A percentile compares a stretch with the other conserved stretches of the same genome.
Conservation (phyloP, 148 eudicot species). For the Rhododendron vialii region DNA sequence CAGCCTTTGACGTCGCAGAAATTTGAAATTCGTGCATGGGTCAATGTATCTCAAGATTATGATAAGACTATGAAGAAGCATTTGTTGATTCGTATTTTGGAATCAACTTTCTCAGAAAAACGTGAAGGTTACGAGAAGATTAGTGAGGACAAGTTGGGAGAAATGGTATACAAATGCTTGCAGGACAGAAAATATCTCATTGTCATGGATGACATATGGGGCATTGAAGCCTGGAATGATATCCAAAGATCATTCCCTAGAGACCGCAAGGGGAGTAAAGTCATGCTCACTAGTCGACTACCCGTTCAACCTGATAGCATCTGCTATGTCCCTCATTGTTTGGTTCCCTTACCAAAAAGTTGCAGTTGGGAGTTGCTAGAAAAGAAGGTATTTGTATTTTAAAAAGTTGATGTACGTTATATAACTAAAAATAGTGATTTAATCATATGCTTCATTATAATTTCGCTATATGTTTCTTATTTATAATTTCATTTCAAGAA, state of each 20-base stretch:
- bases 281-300: constrained; percentile 10
- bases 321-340: not conserved
- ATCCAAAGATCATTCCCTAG: constrained; percentile 28
- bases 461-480: too few relatives aligned
- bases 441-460: too few relatives aligned
- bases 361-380: not conserved
- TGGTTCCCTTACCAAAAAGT: not conserved
- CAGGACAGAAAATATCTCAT: not conserved
- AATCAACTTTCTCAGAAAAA: not conserved
- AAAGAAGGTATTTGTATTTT: not conserved
- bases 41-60: constrained; percentile 17
- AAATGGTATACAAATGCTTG: not conserved
- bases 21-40: constrained; percentile 17
- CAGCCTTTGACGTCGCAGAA: too few relatives aligned
- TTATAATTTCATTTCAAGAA: too few relatives aligned
- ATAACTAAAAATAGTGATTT: not conserved
- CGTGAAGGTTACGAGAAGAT: not conserved
- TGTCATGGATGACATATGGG: not conserved
- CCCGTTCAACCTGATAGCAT: too few relatives aligned
- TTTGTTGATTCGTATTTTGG: constrained; percentile 20
- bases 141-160: constrained; percentile 4
- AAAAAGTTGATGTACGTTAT: too few relatives aligned
- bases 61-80: constrained; percentile 8
- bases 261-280: constrained; percentile 14
- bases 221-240: not conserved